Conservation (phyloP, 805 yeast species). For the Kurtzmaniella fragi region DNA sequence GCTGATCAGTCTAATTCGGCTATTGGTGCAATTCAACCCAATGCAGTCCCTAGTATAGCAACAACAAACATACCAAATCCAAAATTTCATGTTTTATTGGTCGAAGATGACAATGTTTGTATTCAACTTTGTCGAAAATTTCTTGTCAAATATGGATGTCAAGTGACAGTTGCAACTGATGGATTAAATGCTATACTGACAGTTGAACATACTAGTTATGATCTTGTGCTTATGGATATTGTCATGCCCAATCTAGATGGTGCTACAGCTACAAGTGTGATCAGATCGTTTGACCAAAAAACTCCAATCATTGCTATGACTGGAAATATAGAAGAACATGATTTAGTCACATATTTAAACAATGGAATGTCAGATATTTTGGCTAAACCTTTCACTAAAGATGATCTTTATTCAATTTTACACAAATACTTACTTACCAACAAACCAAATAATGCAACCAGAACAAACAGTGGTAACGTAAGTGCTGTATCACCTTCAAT, state of each 20-base stretch:
- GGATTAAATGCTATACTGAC: conserved; percentile 84
- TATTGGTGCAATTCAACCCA: conserved; percentile 7
- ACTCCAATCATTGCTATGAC: conserved; percentile 96
- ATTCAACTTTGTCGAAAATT: conserved; percentile 80
- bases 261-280: conserved; percentile 85
- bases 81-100: conserved; percentile 67
- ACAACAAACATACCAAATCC: conserved; percentile 28
- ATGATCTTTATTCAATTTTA: conserved; percentile 72
- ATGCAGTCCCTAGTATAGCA: conserved; percentile 5
- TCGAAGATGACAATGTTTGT: conserved; percentile 79
- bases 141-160: conserved; percentile 81
- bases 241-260: conserved; percentile 89
- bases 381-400: conserved; percentile 91
- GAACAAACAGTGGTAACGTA: conserved; percentile 1
- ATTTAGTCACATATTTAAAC: conserved; percentile 70
- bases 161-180: conserved; percentile 88
- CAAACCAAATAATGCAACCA: conserved; percentile 7
- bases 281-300: conserved; percentile 73
- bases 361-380: conserved; percentile 91
- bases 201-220: conserved; percentile 66
- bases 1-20: conserved; percentile 5
- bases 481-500: neutral
- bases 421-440: conserved; percentile 62
- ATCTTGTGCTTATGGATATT: conserved; percentile 78
- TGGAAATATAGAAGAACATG: conserved; percentile 80